Conservation (phyloP, 2,329 filamentous ascomycete genomes). For the Venturia pyrina region DNA sequence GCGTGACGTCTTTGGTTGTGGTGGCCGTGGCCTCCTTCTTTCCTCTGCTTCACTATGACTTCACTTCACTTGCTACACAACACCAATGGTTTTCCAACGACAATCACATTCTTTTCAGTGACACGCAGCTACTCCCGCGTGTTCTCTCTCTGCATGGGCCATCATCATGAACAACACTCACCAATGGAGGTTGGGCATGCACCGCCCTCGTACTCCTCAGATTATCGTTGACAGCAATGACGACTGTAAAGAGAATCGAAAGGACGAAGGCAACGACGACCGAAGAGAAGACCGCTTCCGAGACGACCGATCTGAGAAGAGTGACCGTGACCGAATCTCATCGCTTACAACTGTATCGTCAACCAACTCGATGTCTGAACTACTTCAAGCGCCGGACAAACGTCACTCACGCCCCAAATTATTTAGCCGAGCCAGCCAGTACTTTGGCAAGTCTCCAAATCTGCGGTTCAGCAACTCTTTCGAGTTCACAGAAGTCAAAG, state of each 20-base stretch:
- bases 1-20: not conserved
- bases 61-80: not conserved
- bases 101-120: not conserved
- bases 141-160: not conserved
- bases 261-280: not conserved
- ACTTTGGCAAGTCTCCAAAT: not conserved
- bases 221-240: not conserved
- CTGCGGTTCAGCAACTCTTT: not conserved
- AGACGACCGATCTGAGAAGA: not conserved
- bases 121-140: not conserved
- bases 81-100: not conserved
- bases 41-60: not conserved
- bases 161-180: not conserved
- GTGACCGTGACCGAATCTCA: not conserved
- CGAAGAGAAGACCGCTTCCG: not conserved
- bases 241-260: not conserved
- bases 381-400: conserved; percentile 3
- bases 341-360: not conserved
- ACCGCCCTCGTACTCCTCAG: not conserved
- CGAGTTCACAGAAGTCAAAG: not conserved
- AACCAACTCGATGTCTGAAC: not conserved
- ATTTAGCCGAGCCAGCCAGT: conserved; percentile 9
- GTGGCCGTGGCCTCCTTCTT: not conserved
- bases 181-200: not conserved
- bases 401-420: conserved; percentile 9